Evolutionary conservation across 2,329 filamentous ascomycete species (phyloP), one percentile per base, ranked within the genome.

Genomic region (Sporothrix pseudoabietina): DNA sequence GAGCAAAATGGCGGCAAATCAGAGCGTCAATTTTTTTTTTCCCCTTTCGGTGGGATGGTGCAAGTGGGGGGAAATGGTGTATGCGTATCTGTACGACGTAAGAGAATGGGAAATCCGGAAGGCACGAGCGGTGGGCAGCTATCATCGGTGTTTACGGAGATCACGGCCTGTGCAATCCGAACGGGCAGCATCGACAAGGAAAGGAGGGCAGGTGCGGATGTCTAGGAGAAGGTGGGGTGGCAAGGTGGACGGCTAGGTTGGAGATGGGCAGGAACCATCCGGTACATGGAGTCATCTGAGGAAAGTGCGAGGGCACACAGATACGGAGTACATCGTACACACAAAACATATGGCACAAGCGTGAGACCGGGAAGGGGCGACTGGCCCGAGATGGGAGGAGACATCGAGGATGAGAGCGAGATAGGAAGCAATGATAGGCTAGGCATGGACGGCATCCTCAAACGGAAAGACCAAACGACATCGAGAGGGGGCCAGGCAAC

Each of bases 1-100:
- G 44, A 35, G 30, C 30, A 59, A 49, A 65, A 63, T 30, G 70
- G 70, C 70, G 70, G 59, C 70, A 72, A 71, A 71, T 71, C 44
- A 63, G 57, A 61, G 70, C 44, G 70, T 41, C 41, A 71, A 14
- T 44, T 59, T 26, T 52, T 57, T 52, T 61, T 59, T 14, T 16
- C 26, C 22, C n/a, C 26, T 26, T 26, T 26, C 26, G 26, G 39
- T 47, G 57, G 41, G 32, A 63, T 70, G 68, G 49, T 26, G 47
- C 5, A 47, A 47, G 57, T 71, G 69, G 69, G 61, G 47, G 71
- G 59, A 44, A 72, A 52, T 9, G 59, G 59, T 52, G 52, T 26
- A 26, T 26, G 26, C 2, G 26, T 26, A 26, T 26, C 1, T 26
- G 26, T 26, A 26, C 26, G 26, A 26, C 26, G 26, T 44, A 30